A percentile compares a stretch with the other conserved stretches of the same genome.
phyloP scores from a whole-genome alignment of 163 green algal genomes.

The Prototheca cutis region DNA sequence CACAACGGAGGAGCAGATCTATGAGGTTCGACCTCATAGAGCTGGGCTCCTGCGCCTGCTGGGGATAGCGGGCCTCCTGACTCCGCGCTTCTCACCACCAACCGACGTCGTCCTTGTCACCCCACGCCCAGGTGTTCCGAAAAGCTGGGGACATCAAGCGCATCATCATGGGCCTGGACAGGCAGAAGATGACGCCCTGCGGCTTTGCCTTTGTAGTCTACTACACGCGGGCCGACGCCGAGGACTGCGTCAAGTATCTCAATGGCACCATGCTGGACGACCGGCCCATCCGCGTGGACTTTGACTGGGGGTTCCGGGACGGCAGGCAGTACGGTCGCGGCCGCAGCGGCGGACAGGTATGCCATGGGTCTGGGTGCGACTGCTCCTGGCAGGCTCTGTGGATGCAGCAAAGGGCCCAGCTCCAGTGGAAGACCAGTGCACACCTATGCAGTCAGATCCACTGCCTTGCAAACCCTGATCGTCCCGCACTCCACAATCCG shows the following conservation, averaged over 20 bases:
- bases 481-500: background rate
- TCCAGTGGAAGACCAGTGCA: no score
- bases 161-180: constrained; percentile 96
- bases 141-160: constrained; percentile 72
- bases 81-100: no score
- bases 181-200: constrained; percentile 82
- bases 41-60: no score
- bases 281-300: constrained; percentile 83
- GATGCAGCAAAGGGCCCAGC: no score
- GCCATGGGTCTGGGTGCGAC: no score
- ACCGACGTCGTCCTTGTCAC: no score
- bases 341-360: constrained; percentile 78
- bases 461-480: no score
- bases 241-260: constrained; percentile 81
- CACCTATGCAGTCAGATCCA: no score
- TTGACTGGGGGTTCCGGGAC: constrained; percentile 96
- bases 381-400: no score
- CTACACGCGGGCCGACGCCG: constrained; percentile 68
- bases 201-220: constrained; percentile 97
- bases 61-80: no score
- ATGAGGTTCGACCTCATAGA: constrained; percentile 35
- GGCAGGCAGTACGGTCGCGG: constrained; percentile 90
- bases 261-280: constrained; percentile 90
- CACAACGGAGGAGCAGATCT: constrained; percentile 92
- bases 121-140: constrained; percentile 64